Conservation (phyloP, 139 green algal species). For the Deuterostichococcus epilithicus region DNA sequence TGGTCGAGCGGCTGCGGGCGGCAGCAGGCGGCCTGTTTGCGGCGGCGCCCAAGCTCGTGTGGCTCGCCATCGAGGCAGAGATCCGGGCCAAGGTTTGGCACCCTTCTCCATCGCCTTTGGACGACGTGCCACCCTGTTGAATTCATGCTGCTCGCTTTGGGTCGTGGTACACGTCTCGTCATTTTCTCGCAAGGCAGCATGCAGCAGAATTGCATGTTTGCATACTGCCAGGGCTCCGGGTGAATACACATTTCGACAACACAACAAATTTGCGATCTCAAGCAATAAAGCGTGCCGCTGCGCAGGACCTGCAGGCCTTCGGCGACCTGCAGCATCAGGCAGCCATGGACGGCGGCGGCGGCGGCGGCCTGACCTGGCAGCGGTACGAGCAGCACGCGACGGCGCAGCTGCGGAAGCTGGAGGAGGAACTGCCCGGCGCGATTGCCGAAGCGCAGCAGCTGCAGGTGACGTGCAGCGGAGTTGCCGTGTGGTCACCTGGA, state of each 20-base stretch:
- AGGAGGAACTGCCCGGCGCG: not conserved
- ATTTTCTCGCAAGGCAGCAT: too few species aligned
- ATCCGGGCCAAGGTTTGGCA: constrained; percentile 17
- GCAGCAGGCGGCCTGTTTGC: constrained; percentile 6
- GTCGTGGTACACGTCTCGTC: too few species aligned
- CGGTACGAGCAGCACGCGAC: not conserved
- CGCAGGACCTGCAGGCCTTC: constrained; percentile 35
- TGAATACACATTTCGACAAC: too few species aligned
- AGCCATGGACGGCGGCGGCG: not conserved
- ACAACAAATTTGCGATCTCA: too few species aligned
- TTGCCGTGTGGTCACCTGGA: too few species aligned
- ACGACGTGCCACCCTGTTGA: too few species aligned
- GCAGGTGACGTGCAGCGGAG: not conserved
- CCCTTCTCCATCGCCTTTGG: too few species aligned
- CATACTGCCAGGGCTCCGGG: too few species aligned
- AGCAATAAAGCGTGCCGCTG: too few species aligned
- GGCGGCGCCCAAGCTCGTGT: constrained; percentile 22
- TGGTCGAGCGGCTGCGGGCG: not conserved
- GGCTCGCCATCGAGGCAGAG: constrained; percentile 22
- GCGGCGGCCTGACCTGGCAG: not conserved
- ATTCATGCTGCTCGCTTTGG: too few species aligned
- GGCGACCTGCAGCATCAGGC: constrained; percentile 10
- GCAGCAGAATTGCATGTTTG: too few species aligned
- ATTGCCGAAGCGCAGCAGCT: not conserved
- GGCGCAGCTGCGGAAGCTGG: not conserved